Base-by-base conservation (phyloP, 768 basidiomycete species). In the Chalciporus chontae region DNA sequence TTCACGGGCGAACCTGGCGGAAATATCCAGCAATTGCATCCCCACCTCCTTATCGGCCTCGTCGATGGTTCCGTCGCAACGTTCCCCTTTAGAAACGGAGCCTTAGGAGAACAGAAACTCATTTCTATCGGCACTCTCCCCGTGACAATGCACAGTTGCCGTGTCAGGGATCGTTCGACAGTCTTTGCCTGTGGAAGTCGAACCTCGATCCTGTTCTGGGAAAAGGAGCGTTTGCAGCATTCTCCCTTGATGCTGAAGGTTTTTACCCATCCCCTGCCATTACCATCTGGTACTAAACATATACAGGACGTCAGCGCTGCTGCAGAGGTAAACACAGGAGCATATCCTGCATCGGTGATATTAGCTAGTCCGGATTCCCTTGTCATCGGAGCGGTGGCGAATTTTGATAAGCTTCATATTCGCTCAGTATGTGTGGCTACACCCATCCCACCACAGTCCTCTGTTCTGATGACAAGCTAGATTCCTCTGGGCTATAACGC, bases 381-480 rank as follows among this genome's bases (percentile, higher is more conserved):
- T 14, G 68, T 78, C 42, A 79, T 95, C 40, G 92, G 91, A 8
- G 71, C 71, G 5, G 76, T 91, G 11, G 70, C 73, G 27, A 78
- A 85, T 51, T 71, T 91, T 10, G 81, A 88, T 54, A 89, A 88
- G 65, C 75, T 93, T 65, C 87, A 94, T 58, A 82, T 94, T 40
- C 82, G 84, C 48, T 79, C 89, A 31, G 90, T 90, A 64, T 54
- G 78, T 53, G 11, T 11, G 23, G 4, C 31, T 32, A 36, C 21
- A 24, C 27, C 36, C 40, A 24, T 6, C 11, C 36, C 40, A 24
- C 7, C 11, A 44, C 3, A 23, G 18, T 40, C 10, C 34, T 40
- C 17, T 26, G 21, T 42, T 48, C 44, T 43, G 39, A 51, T 31
- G 18, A 21, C 26, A 27, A 14, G 40, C 36, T 57, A 92, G 90